Conservation (phyloP, 1,284 basidiomycete genomes). For the Cerrena zonata region DNA sequence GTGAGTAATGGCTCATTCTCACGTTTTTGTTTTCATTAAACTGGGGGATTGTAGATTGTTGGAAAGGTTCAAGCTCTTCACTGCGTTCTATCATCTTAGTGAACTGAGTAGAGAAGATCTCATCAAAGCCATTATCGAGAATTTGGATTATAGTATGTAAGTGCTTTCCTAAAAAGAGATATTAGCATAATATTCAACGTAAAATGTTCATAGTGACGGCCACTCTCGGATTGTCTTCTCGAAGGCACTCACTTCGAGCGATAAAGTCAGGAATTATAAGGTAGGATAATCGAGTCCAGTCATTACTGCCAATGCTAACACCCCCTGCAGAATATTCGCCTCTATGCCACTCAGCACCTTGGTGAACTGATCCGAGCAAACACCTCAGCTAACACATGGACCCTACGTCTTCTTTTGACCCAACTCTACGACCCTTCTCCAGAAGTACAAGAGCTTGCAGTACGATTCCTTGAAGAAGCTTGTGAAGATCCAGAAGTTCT, state of each 20-base stretch:
- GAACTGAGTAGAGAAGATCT: constrained; percentile 91
- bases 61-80: constrained; percentile 90
- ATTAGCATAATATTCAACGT: too few species aligned
- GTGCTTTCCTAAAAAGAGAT: too few species aligned
- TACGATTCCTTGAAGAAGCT: constrained; percentile 83
- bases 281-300: too few species aligned
- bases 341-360: constrained; percentile 84
- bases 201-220: constrained; percentile 80
- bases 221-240: constrained; percentile 87
- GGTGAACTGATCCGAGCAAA: constrained; percentile 72
- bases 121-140: constrained; percentile 85
- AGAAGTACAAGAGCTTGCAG: constrained; percentile 86
- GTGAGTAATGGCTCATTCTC: constrained; percentile 42
- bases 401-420: constrained; percentile 81
- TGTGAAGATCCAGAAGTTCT: constrained; percentile 81
- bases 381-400: constrained; percentile 72
- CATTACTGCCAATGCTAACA: too few species aligned
- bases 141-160: constrained; percentile 85
- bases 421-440: constrained; percentile 91
- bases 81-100: constrained; percentile 89
- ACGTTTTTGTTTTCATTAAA: neutral
- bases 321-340: constrained; percentile 65
- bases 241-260: constrained; percentile 89
- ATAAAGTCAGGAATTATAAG: constrained; percentile 50
- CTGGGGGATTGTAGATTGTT: constrained; percentile 54